Base-by-base conservation (phyloP, 1,284 basidiomycete genomes). In the Cryptococcus wingfieldii region DNA sequence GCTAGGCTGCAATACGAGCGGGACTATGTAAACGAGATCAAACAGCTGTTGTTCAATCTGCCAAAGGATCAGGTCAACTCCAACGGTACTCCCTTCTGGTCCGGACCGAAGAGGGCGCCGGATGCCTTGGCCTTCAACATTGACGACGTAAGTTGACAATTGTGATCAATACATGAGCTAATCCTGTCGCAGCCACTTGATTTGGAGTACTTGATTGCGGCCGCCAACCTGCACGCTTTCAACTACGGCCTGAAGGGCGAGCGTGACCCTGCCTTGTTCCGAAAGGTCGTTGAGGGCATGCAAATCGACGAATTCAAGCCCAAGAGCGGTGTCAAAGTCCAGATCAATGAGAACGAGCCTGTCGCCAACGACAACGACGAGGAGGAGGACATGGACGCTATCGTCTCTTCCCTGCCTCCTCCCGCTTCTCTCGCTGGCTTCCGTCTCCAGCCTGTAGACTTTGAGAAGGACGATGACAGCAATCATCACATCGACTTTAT, bases 401-500 rank as follows among this genome's bases (percentile, higher is more conserved):
- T 90, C 54, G 71, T 83, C 51, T 81, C 84, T 61, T 82, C 85
- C 58, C 80, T 96, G 18, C 94, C 93, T n/a, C 74, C 87, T 18
- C 91, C 92, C 2, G 89, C 90, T 4, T 90, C 90, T 18, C 79
- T 99, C 47, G 92, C 90, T 39, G 96, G 96, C 34, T 98, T 95
- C 80, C 88, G 95, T 58, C 83, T 99, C 55, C 88, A 83, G 56
- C 91, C 96, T 4, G 92, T 95, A 54, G 94, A 98, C 72, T 98
- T 99, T 70, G 96, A 99, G 81, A 99, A 99, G 80, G 96, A 99
- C 75, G 95, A 98, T 71, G 96, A 99, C 75, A 85, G 86, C 43
- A 99, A 99, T 79, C 85, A 90, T 79, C 96, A 99, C 79, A 98
- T 99, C 73, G 96, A 97, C 79, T 98, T 98, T 77, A 97, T 99